Percentiles rank a stretch among this genome's conserved stretches.
These are phyloP conservation scores for Populus tomentosa DNA, from an alignment of 441 rosid genomes.

Conservation along the genomic window DNA sequence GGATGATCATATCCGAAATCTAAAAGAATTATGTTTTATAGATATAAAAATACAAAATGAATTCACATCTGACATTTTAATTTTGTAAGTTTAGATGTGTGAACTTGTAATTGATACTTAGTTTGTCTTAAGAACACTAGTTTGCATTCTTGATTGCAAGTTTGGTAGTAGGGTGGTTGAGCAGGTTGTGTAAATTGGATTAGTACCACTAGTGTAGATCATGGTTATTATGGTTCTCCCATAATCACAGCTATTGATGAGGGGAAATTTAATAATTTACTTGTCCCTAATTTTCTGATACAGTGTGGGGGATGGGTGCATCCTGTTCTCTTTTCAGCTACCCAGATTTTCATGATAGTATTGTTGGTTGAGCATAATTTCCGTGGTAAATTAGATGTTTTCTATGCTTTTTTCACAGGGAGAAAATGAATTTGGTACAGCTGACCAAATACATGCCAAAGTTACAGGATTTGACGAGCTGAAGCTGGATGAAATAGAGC, in stretches of 20 bases:
- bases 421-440: conserved; percentile 23
- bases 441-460: conserved; percentile 24
- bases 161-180: neutral
- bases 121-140: neutral
- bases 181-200: neutral
- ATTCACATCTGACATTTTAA: neutral
- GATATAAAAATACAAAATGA: neutral
- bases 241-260: neutral
- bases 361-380: neutral
- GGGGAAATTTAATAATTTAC: neutral
- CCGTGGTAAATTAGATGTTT: neutral
- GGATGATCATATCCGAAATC: neutral
- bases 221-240: neutral
- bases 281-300: neutral
- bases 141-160: neutral
- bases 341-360: neutral
- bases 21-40: conserved; percentile 2
- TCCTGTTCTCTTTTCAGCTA: neutral
- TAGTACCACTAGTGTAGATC: neutral
- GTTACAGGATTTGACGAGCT: conserved; percentile 41
- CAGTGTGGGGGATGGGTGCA: neutral
- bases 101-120: neutral
- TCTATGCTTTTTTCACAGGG: conserved; percentile 30
- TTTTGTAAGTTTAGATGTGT: neutral
- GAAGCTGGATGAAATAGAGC: conserved; percentile 47